Base-by-base conservation (phyloP, 2,329 filamentous ascomycete genomes). In the Neonectria neomacrospora region DNA sequence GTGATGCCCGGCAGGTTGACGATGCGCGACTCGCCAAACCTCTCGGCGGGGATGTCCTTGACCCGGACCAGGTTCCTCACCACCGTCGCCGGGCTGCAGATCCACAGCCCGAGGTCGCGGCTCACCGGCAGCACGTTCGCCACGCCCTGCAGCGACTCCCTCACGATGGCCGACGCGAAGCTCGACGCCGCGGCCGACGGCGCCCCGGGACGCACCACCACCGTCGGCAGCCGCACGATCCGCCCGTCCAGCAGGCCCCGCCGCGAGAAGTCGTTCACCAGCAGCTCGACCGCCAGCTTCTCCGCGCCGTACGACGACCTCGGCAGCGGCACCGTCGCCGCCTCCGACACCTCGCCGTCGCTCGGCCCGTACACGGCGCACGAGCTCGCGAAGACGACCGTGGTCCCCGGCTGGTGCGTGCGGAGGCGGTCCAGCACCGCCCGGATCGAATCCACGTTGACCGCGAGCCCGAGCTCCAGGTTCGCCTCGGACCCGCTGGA, bases 121-220 rank as follows among this genome's bases (percentile, higher is more conserved):
- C 81, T 77, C 30, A 84, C 78, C 2, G 85, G 81, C 1, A 87
- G 79, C 0, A 81, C 67, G 32, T 80, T 83, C n/a, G 80, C 75
- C 42, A 80, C 74, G 12, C 85, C 85, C 16, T 73, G 67, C 8
- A 83, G 76, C 6, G 84, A 80, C 50, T 90, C 88, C 3, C 88
- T 80, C 45, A 90, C 86, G 69, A 90, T 89, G 0, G 87, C 88
- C 3, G 81, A 86, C 1, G 87, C 81, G 68, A 90, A 90, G 0
- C 84, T 86, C 3, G 83, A 86, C 2, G 88, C 87, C 0, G 88
- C 87, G 0, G 85, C 85, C 3, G 87, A 87, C 0, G 88, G 88
- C 30, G 80, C 82, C 2, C 88, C 88, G 0, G 87, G 85, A 5
- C 88, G 80, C 2, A 90, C 86, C 0, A 86, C 85, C 16, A 90